Evolutionary conservation across 2,329 filamentous ascomycete genomes (phyloP).

Genomic region (Apiospora hydei): DNA sequence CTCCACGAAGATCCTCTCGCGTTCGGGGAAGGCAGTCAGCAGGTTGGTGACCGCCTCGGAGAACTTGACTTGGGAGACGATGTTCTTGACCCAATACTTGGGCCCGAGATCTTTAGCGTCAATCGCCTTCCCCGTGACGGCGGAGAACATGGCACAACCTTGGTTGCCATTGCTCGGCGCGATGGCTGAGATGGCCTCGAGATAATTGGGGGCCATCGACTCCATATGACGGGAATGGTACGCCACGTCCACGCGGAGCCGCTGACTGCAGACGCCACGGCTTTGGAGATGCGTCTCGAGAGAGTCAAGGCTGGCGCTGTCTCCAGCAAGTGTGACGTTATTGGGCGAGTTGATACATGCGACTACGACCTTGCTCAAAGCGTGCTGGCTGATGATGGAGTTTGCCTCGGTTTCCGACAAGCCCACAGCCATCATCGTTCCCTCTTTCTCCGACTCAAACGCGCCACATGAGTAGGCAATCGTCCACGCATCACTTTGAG

Average conservation of each 20-base stretch:
- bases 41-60: not conserved
- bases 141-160: conserved; percentile 14
- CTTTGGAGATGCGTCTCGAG: not conserved
- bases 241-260: conserved; percentile 9
- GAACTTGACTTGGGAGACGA: conserved; percentile 9
- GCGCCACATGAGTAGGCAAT: conserved; percentile 14
- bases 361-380: not conserved
- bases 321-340: conserved; percentile 19
- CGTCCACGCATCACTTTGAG: not conserved
- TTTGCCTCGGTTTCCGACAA: not conserved
- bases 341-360: conserved; percentile 13
- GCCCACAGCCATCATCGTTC: conserved; percentile 14
- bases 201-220: not conserved
- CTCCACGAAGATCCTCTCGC: conserved; percentile 11
- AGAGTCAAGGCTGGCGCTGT: not conserved
- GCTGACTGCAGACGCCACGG: conserved; percentile 1
- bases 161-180: not conserved
- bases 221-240: conserved; percentile 19
- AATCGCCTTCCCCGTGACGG: conserved; percentile 5
- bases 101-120: not conserved
- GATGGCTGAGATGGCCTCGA: not conserved
- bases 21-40: not conserved
- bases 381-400: conserved; percentile 7
- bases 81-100: conserved; percentile 11
- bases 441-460: conserved; percentile 9